Base-by-base conservation (phyloP, 2,329 filamentous ascomycete genomes). In the Penicillium italicum region DNA sequence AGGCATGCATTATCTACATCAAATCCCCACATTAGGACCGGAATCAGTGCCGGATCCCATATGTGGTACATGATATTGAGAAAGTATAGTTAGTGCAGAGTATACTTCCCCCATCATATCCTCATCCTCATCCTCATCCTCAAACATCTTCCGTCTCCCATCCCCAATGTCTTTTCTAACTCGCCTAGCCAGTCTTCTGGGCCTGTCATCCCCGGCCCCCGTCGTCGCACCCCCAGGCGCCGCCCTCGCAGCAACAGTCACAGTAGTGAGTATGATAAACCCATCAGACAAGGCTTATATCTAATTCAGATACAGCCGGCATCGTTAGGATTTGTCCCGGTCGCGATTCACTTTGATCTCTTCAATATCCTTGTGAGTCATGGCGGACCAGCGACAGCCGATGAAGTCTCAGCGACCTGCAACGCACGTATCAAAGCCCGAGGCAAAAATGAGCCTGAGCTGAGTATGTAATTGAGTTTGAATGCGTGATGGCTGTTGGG, bases 311-410 rank as follows among this genome's bases (percentile, higher is more conserved):
- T 22, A 5, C 41, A 74, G 72, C 57, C 68, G 1, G 70, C 72
- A 12, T 67, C 71, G 0, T 50, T 74, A n/a, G 72, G 70, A 1
- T 74, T 74, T 34, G 63, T 74, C 2, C 72, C 72, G 2, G 69
- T 74, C 20, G 72, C 72, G 0, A 60, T 72, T 14, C 66, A 72
- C 33, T 74, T 74, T 53, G 53, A 69, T 41, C 59, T 74, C 11
- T 74, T 74, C 45, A 53, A 60, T 18, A 60, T 63, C 22, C 50
- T 74, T 1, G 66, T 68, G 7, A 51, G 43, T 8, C 59, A 69
- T 30, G 64, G 63, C 3, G 58, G 60, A 16, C 61, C 66, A 1
- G 66, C 64, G 5, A 70, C 61, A 6, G 65, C 66, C 9, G 56
- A 68, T 30, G 64, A 72, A 14, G 59, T 74, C 5, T 62, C 66